Base-by-base conservation (phyloP, 441 rosid genomes). In the Capsella rubella region DNA sequence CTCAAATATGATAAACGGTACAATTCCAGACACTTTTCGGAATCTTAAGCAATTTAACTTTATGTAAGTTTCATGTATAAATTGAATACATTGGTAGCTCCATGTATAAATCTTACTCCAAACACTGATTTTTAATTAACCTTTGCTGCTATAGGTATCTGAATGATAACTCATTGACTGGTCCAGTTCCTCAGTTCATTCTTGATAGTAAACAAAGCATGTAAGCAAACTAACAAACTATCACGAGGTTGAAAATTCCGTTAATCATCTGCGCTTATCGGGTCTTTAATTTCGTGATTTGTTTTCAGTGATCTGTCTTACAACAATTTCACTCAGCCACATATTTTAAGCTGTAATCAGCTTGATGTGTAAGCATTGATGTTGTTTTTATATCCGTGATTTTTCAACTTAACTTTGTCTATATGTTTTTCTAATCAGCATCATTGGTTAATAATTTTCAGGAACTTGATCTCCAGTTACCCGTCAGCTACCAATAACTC, bases 271-370 rank as follows among this genome's bases (percentile, higher is more conserved):
- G 8, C 18, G 66, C 28, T 42, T 50, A 67, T 31, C 15, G 2
- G 15, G 35, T 49, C 54, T 8, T 11, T 63, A 15, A 39, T 55
- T 45, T 10, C 10, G 49, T 47, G 14, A 12, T 69, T 34, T 55
- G 16, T 11, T 59, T 77, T 64, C 90, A 95, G 99, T 10, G 99
- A 95, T 80, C 75, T 92, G 56, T 95, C 99, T 62, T 89, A 87
- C 82, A 95, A 95, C 88, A 86, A 92, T 75, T 95, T 95, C 78
- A 85, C 87, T 0, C 73, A 73, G 42, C 47, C 88, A 35, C 37
- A 77, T 71, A 1, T 47, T 11, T 0, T 15, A 14, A 74, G 84
- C 75, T 95, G 97, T 80, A 74, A 18, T 16, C 67, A 71, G 69
- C 27, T 70, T 6, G 4, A 10, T 18, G 80, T 85, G 97, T 92